phyloP scores from a whole-genome alignment of 192 early-diverging fungal genomes.

The Rhizophagus prolifer region DNA sequence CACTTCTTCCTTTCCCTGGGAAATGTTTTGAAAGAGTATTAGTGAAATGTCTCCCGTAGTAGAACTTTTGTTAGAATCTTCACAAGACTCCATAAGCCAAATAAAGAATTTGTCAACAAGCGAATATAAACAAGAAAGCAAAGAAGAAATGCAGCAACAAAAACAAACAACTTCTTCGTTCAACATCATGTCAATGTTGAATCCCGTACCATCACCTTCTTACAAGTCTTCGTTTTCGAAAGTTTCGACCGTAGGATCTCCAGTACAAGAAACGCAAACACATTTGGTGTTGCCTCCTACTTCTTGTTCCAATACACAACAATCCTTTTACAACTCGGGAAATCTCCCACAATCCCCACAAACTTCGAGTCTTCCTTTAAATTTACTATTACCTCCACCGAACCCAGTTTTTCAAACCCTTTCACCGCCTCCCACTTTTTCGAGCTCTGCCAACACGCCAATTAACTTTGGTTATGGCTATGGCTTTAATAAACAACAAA shows the following conservation, averaged over 20 bases:
- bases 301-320: slow-evolving; percentile 10
- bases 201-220: slow-evolving; percentile 23
- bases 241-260: background rate
- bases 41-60: background rate
- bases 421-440: background rate
- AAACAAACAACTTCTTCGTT: slow-evolving; percentile 18
- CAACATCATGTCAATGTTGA: slow-evolving; percentile 27
- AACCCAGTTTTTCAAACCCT: background rate
- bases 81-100: background rate
- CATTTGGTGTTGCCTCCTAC: slow-evolving; percentile 2
- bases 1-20: background rate
- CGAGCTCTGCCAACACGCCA: background rate
- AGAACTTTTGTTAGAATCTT: slow-evolving; percentile 1
- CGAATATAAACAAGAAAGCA: background rate
- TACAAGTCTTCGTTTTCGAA: background rate
- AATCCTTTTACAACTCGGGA: background rate
- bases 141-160: slow-evolving; percentile 10
- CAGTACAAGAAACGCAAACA: background rate
- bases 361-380: background rate
- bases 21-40: background rate
- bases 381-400: background rate
- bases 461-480: background rate
- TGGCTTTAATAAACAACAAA: background rate
- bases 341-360: slow-evolving; percentile 5
- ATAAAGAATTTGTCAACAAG: background rate